Evolutionary conservation across 176 grass and related monocot genomes (phyloP).

Genomic region (sorghum (Sorghum bicolor)): Sorghum_bicolor_NCBIv3 NC_012872.2:55383001-55383500

Average conservation of each 20-base stretch:
- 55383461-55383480: not conserved
- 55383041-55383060: not conserved
- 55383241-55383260: constrained; percentile 81
- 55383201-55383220: constrained; percentile 79
- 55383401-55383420: not conserved
- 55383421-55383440: not conserved
- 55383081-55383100: constrained; percentile 16
- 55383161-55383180: constrained; percentile 91
- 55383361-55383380: not conserved
- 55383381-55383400: not conserved
- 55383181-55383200: constrained; percentile 68
- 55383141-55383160: constrained; percentile 15
- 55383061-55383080: constrained; percentile 2
- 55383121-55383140: not conserved
- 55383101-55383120: constrained; percentile 1
- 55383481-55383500: constrained; percentile 89
- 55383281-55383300: not conserved
- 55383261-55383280: constrained; percentile 66
- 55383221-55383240: constrained; percentile 76
- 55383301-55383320: not conserved
- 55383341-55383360: not conserved
- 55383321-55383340: not conserved
- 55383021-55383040: constrained; percentile 66
- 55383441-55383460: not conserved
- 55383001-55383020: constrained; percentile 96